Base-by-base conservation (phyloP, 2,329 filamentous ascomycete genomes). In the Scedosporium apiospermum region DNA sequence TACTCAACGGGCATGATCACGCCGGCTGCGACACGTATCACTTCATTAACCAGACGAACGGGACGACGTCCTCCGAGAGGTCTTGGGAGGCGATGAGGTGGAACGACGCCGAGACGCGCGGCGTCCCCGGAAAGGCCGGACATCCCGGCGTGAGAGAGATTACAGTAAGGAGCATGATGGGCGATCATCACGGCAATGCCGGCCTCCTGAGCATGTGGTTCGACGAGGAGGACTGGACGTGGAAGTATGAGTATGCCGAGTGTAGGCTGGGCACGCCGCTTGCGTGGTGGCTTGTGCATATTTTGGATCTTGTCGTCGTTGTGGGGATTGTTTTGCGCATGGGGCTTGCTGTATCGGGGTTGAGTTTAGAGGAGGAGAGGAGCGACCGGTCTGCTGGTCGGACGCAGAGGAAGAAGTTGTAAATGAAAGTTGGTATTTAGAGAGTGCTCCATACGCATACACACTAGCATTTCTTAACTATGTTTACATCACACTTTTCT, bases 111-210 rank as follows among this genome's bases (percentile, higher is more conserved):
- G 70, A 73, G 10, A 66, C 68, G 4, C 71, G 72, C 12, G 72
- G 73, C 64, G 65, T 87, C 23, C 70, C 78, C 1, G 75, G 73
- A 6, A 71, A 73, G 1, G 67, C 74, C 1, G 78, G 75, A 4
- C 67, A 83, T 2, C 84, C 88, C 0, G 88, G 88, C 0, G 78
- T 97, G 5, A 82, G 93, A 30, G 95, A 99, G 75, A 86, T 98
- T 66, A 99, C 95, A 0, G 89, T 99, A 2, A 87, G 93, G 64
- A 96, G 91, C 74, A 98, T 99, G 92, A 99, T 99, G 95, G 95
- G 95, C 63, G 90, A 90, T 63, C 99, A 89, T 74, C 88, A 86
- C n/a, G 95, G 95, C 21, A 95, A 97, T 71, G 91, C 92, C 0
- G 95, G 92, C 0, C 79, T 99, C 51, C 75, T 99, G 49, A 95